A percentile compares a stretch with the other conserved stretches of the same genome.
phyloP scores from a whole-genome alignment of 1,284 basidiomycete species.

The Apiotrichum gracile region DNA sequence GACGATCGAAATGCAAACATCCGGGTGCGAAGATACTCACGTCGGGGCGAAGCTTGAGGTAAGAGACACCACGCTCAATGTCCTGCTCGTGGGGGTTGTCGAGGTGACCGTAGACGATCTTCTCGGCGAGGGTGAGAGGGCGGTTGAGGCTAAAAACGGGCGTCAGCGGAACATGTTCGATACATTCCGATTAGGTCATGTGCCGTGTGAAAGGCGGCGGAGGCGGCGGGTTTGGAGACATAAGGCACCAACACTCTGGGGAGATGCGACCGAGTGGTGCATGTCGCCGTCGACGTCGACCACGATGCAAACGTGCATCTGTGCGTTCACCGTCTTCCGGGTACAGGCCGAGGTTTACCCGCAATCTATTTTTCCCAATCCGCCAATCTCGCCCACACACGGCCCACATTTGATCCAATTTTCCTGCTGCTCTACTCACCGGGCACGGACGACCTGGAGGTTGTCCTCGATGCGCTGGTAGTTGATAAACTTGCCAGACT shows the following conservation, averaged over 20 bases:
- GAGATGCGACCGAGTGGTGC: no score
- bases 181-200: neutral
- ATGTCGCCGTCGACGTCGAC: no score
- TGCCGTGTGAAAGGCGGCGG: no score
- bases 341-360: neutral
- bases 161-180: neutral
- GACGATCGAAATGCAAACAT: neutral
- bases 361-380: neutral
- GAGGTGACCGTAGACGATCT: slow-evolving; percentile 97
- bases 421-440: slow-evolving; percentile 52
- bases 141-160: slow-evolving; percentile 68
- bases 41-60: slow-evolving; percentile 93
- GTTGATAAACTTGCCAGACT: slow-evolving; percentile 75
- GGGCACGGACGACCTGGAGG: slow-evolving; percentile 71
- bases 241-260: no score
- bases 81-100: slow-evolving; percentile 89
- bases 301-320: neutral
- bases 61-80: slow-evolving; percentile 78
- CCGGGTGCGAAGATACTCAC: slow-evolving; percentile 53
- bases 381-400: neutral
- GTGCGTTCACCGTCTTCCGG: neutral
- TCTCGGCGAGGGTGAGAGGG: slow-evolving; percentile 93
- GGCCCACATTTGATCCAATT: neutral
- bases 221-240: no score
- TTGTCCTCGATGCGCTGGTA: slow-evolving; percentile 97